A percentile compares a stretch with the other conserved stretches of the same genome.
Evolutionary conservation across 2,329 filamentous ascomycete genomes (phyloP).

Genomic region (Hypoxylon rubiginosum): DNA sequence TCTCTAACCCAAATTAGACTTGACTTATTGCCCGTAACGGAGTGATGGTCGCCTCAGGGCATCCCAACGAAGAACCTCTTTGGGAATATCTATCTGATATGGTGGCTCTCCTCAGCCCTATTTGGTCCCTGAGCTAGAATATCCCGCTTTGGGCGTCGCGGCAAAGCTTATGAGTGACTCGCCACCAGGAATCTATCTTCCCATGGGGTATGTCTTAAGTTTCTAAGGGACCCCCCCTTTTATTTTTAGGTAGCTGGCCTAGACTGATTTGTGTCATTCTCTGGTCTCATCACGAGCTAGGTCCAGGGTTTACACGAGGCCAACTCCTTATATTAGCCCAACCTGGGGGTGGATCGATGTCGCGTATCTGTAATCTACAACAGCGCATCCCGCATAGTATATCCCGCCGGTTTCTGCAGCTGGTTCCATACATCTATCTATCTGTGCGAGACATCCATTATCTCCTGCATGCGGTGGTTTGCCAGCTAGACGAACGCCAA

Average conservation of each 20-base stretch:
- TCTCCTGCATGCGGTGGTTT: slow-evolving; percentile 40
- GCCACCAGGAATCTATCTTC: neutral
- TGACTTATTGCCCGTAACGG: slow-evolving; percentile 1
- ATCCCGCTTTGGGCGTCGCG: neutral
- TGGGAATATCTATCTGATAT: slow-evolving; percentile 7
- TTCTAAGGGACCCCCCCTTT: neutral
- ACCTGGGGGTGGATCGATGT: slow-evolving; percentile 27
- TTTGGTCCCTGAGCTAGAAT: slow-evolving; percentile 6
- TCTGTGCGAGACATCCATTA: slow-evolving; percentile 43
- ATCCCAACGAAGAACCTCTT: slow-evolving; percentile 5
- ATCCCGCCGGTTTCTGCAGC: slow-evolving; percentile 24
- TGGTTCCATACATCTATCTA: slow-evolving; percentile 29
- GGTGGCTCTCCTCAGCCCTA: slow-evolving; percentile 20
- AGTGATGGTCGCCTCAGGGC: slow-evolving; percentile 1
- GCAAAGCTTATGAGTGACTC: neutral
- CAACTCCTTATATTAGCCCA: slow-evolving; percentile 20
- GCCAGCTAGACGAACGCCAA: slow-evolving; percentile 22
- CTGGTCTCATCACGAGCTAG: slow-evolving; percentile 16
- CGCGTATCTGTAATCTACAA: slow-evolving; percentile 43
- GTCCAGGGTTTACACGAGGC: slow-evolving; percentile 11
- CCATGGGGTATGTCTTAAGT: neutral
- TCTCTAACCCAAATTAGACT: slow-evolving; percentile 2
- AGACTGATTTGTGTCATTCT: slow-evolving; percentile 1
- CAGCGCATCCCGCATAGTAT: slow-evolving; percentile 32
- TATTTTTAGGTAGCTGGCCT: neutral